Base-by-base conservation (phyloP, 2,329 filamentous ascomycete species). In the Cadophora luteo-olivacea region DNA sequence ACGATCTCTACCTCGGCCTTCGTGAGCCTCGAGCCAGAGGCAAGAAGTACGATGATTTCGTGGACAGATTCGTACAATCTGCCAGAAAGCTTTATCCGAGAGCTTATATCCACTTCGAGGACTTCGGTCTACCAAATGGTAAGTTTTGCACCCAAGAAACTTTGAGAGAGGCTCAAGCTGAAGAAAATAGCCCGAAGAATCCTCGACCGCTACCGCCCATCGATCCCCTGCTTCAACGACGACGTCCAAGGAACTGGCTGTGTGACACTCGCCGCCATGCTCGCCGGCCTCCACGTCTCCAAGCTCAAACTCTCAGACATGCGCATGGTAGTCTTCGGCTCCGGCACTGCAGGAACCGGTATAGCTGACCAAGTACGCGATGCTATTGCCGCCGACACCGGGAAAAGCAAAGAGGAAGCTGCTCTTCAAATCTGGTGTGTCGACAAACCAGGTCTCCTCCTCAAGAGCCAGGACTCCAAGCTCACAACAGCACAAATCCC, bases 221-320 rank as follows among this genome's bases (percentile, higher is more conserved):
- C 91, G 61, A 90, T 95, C 8, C 85, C 93, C 0, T 97, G 93
- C 78, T 97, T 97, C 84, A 97, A 97, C 75, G 94, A 97, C 68
- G 93, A 97, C 77, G 89, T 97, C 0, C 93, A 97, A 78, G 94
- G 93, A 1, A 97, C 94, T 0, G 94, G 93, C 0, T 95, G 92
- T 68, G 93, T 97, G 0, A 95, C 94, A 0, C 85, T 97, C 0
- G 93, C 93, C 0, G 93, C 91, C 0, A 90, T 97, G 70, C 89
- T 93, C 82, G 88, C 93, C 0, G 93, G 87, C 0, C 82, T 94
- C 8, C 87, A 92, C 69, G 89, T 95, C 8, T 89, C 85, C 69
- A 84, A 88, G 2, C 81, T 90, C 64, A 87, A 90, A 64, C 82
- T 97, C 51, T 80, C 83, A 9, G 92, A 97, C 68, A 80, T 92